Conservation (phyloP, 2,329 filamentous ascomycete species). For the Penicillium sp. region DNA sequence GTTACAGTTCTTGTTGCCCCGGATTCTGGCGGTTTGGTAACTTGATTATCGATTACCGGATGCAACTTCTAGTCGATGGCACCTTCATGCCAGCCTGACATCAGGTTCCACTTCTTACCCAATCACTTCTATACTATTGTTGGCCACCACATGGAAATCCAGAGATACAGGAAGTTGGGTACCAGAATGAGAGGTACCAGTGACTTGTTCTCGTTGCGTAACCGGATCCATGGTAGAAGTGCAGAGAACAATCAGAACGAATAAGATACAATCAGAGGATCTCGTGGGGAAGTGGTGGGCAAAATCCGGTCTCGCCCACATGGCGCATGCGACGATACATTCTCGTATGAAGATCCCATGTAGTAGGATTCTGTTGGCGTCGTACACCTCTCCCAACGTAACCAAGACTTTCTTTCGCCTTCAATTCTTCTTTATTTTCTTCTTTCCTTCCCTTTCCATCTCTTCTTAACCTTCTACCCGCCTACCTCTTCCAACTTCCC, state of each 20-base stretch:
- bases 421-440: constrained; percentile 3
- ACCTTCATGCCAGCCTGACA: constrained; percentile 16
- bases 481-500: background rate
- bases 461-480: background rate
- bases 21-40: background rate
- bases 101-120: background rate
- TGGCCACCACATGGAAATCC: constrained; percentile 15
- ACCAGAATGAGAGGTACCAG: background rate
- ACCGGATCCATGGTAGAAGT: background rate
- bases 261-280: constrained; percentile 5
- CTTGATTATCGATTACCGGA: constrained; percentile 16
- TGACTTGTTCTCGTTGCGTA: background rate
- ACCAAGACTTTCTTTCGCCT: constrained; percentile 16
- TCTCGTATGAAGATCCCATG: constrained; percentile 6
- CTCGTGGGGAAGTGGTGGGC: constrained; percentile 1
- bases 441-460: background rate
- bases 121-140: constrained; percentile 8
- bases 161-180: background rate
- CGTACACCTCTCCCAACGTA: constrained; percentile 24
- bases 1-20: constrained; percentile 1
- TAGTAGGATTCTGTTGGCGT: constrained; percentile 19
- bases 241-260: background rate
- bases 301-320: constrained; percentile 4
- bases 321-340: constrained; percentile 20
- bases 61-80: constrained; percentile 27